Base-by-base conservation (phyloP, 495 filamentous ascomycete species). In the Wilcoxina mikolae region DNA sequence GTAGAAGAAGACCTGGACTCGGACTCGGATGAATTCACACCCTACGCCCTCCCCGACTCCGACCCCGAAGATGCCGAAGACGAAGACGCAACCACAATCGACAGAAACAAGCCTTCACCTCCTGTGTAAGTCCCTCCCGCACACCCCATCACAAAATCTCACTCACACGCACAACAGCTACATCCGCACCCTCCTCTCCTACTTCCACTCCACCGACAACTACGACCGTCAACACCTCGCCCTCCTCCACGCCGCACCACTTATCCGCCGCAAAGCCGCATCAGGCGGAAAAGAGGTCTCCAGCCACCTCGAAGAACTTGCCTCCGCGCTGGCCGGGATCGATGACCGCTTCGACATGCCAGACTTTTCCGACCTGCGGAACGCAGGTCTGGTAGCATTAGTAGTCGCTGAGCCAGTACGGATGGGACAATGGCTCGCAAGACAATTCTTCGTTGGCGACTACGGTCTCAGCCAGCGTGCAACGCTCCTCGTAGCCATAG, bases 31-130 rank as follows among this genome's bases (percentile, higher is more conserved):
- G 85, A 85, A 54, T 70, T 96, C 0, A 72, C 79, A 10, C 81
- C 85, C 3, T 96, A 95, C 64, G 80, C 76, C 26, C 95, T 95
- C 63, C 88, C 89, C 0, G 91, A 94, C 65, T 89, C 84, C n/a
- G 93, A 99, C 61, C 73, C 77, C 2, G 84, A 87, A 54, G 93
- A 96, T 67, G 84, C 25, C 31, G 5, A 83, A 0, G 87, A 94
- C 52, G 90, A 95, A 24, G 93, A 99, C 64, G 80, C 93, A 12
- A 94, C 87, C 0, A 69, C 93, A 29, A 73, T 96, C 38, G 78
- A 81, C 49, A 77, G 89, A 33, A 78, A 85, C 65, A 94, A 88
- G 58, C 83, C 84, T 35, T 82, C 77, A 41, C 78, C 89, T 10
- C 93, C 89, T 24, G 87, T 95, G 73, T 82, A 71, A 71, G 76